Conservation (phyloP, 495 filamentous ascomycete genomes). For the Penicillium nucicola region DNA sequence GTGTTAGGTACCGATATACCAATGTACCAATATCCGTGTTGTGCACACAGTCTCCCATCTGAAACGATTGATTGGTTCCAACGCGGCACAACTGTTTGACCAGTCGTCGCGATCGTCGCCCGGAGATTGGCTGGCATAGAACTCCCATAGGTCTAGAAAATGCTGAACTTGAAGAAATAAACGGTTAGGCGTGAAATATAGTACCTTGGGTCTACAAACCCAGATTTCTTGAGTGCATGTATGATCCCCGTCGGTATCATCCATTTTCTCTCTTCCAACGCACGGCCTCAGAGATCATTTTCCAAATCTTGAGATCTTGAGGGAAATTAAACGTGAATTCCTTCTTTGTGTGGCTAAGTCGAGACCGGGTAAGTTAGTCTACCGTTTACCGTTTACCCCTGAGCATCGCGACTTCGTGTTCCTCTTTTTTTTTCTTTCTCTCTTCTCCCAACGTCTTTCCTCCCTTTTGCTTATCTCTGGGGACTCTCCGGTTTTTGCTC, state of each 20-base stretch:
- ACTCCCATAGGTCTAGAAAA: too few species aligned
- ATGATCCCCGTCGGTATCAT: conserved; percentile 26
- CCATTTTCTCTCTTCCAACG: conserved; percentile 7
- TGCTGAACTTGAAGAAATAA: too few species aligned
- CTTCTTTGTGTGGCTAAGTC: conserved; percentile 9
- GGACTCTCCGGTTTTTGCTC: background rate
- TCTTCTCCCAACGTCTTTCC: conserved; percentile 7
- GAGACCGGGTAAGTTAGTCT: conserved; percentile 13
- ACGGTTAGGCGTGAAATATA: background rate
- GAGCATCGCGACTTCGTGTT: conserved; percentile 7
- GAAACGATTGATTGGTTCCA: conserved; percentile 2
- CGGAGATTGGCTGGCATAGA: background rate
- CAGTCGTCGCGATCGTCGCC: conserved; percentile 6
- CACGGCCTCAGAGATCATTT: too few species aligned
- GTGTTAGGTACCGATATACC: background rate
- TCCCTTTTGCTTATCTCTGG: background rate
- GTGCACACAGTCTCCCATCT: background rate
- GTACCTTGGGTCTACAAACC: conserved; percentile 13
- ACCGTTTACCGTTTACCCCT: conserved; percentile 12
- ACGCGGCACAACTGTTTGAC: conserved; percentile 4
- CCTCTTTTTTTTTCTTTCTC: conserved; percentile 10
- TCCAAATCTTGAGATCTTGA: background rate
- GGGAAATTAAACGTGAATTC: background rate
- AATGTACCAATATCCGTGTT: background rate
- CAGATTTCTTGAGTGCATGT: conserved; percentile 10